Percentiles rank a stretch among this genome's conserved stretches.
Conservation (phyloP, 495 filamentous ascomycete genomes). For the Annulohypoxylon nitens region DNA sequence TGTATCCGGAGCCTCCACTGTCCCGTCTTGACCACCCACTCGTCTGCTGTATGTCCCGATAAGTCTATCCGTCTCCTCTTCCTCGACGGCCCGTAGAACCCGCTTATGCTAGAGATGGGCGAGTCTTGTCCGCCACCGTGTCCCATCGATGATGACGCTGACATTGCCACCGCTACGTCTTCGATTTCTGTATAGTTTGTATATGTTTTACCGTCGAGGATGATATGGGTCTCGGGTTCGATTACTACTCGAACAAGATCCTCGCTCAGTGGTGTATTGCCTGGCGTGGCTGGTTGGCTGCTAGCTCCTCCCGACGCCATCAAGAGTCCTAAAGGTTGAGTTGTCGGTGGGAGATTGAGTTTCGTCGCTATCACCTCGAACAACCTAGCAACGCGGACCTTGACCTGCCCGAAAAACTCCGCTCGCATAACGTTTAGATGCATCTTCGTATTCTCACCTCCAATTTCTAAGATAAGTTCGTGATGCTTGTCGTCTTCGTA, state of each 20-base stretch:
- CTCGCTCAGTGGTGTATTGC: slow-evolving; percentile 77
- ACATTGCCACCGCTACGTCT: slow-evolving; percentile 49
- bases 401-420: slow-evolving; percentile 77
- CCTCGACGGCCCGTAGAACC: slow-evolving; percentile 51
- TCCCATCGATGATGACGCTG: slow-evolving; percentile 52
- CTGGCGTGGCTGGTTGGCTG: slow-evolving; percentile 71
- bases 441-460: slow-evolving; percentile 74
- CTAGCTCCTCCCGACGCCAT: slow-evolving; percentile 68
- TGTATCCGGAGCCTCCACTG: slow-evolving; percentile 87
- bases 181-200: slow-evolving; percentile 44
- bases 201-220: slow-evolving; percentile 74
- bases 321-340: slow-evolving; percentile 75
- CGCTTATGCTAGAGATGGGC: slow-evolving; percentile 48
- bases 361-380: slow-evolving; percentile 86
- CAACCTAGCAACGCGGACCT: slow-evolving; percentile 76
- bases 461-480: slow-evolving; percentile 86
- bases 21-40: slow-evolving; percentile 81
- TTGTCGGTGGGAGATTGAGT: slow-evolving; percentile 74
- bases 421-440: slow-evolving; percentile 68
- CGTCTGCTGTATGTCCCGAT: slow-evolving; percentile 53
- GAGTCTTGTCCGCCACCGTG: slow-evolving; percentile 52
- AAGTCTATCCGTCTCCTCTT: slow-evolving; percentile 65
- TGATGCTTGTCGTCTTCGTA: slow-evolving; percentile 79
- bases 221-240: slow-evolving; percentile 75
- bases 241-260: slow-evolving; percentile 76